Conservation (phyloP, 495 filamentous ascomycete genomes). For the Penicillium pulvis region DNA sequence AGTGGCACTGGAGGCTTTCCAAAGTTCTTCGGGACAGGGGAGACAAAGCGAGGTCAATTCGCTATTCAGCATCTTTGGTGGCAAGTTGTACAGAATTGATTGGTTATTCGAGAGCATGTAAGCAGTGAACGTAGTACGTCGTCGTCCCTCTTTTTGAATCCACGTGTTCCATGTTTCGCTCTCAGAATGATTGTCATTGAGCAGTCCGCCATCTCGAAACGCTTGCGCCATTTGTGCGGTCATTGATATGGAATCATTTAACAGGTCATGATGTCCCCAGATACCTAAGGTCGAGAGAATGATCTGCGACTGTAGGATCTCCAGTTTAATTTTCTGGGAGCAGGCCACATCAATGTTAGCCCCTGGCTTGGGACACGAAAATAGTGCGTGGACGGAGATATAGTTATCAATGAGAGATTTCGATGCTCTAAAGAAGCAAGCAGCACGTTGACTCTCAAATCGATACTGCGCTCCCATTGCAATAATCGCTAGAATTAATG, state of each 20-base stretch:
- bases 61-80: constrained; percentile 18
- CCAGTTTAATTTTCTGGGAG: neutral
- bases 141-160: constrained; percentile 5
- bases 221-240: constrained; percentile 1
- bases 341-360: neutral
- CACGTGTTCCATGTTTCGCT: constrained; percentile 5
- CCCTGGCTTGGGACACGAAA: neutral
- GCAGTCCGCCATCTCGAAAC: neutral
- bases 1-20: neutral
- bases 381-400: neutral
- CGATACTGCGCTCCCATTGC: constrained; percentile 16
- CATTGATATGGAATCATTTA: constrained; percentile 2
- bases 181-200: neutral
- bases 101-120: constrained; percentile 22
- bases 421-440: constrained; percentile 4
- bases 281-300: constrained; percentile 9
- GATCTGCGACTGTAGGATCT: constrained; percentile 10
- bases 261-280: constrained; percentile 6
- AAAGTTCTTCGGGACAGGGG: constrained; percentile 17
- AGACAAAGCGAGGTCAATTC: constrained; percentile 20
- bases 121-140: constrained; percentile 15
- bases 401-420: constrained; percentile 3
- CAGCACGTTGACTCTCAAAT: constrained; percentile 5
- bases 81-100: constrained; percentile 20
- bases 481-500: constrained; percentile 9